phyloP scores from a whole-genome alignment of 768 basidiomycete genomes.

The Russula sp. region DNA sequence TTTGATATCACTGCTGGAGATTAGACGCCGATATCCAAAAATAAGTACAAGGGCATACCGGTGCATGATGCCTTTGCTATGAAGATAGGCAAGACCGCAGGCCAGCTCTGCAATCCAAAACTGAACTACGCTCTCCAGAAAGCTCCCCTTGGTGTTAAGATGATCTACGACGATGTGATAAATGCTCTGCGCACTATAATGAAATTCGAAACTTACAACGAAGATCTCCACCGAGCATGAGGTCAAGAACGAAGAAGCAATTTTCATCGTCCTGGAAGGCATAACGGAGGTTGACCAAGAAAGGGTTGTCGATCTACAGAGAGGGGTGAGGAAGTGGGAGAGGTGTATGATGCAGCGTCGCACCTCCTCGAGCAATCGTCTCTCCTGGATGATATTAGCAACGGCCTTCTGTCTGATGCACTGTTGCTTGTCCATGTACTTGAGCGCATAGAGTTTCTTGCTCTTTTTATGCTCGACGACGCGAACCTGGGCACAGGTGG shows the following conservation, averaged over 20 bases:
- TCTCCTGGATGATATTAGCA: constrained; percentile 46
- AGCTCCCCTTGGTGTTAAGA: constrained; percentile 58
- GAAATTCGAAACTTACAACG: constrained; percentile 52
- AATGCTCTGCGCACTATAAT: background rate
- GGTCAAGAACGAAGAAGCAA: constrained; percentile 95
- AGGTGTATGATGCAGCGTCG: background rate
- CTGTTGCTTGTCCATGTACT: constrained; percentile 52
- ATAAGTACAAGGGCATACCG: constrained; percentile 46
- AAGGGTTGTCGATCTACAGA: constrained; percentile 76
- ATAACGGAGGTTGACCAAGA: constrained; percentile 84
- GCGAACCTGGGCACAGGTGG: constrained; percentile 34
- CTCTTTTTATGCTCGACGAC: constrained; percentile 51
- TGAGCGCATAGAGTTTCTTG: constrained; percentile 45
- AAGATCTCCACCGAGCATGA: constrained; percentile 94
- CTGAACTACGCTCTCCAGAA: constrained; percentile 64
- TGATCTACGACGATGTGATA: constrained; percentile 51
- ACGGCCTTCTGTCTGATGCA: constrained; percentile 45
- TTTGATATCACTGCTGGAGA: constrained; percentile 69
- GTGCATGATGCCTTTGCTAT: constrained; percentile 88
- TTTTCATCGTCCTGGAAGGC: constrained; percentile 98
- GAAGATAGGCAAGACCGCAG: constrained; percentile 81
- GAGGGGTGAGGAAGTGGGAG: background rate
- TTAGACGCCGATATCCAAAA: constrained; percentile 18
- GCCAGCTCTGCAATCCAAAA: constrained; percentile 91
- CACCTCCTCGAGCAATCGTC: constrained; percentile 47